Conservation (phyloP, 202 grass and related monocot species). For the Alloteropsis angusta region DNA sequence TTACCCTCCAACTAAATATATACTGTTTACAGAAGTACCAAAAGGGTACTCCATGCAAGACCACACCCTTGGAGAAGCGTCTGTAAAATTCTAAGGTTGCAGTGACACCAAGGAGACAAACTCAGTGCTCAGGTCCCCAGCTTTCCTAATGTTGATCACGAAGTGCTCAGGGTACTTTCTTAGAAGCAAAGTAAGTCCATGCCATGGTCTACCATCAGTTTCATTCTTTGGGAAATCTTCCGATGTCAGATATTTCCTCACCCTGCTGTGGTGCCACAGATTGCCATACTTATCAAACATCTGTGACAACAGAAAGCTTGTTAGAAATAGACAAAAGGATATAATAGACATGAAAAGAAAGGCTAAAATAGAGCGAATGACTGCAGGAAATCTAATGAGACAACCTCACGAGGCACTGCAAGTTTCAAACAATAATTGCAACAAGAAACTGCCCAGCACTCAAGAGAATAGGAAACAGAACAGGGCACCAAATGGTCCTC, state of each 20-base stretch:
- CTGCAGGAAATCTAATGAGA: neutral
- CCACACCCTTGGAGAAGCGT: neutral
- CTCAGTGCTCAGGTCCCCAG: conserved; percentile 35
- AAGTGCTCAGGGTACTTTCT: conserved; percentile 62
- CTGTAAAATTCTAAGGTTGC: conserved; percentile 26
- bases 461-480: neutral
- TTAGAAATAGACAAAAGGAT: neutral
- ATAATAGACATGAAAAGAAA: neutral
- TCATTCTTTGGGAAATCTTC: conserved; percentile 40
- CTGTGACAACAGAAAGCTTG: conserved; percentile 17
- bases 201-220: conserved; percentile 49
- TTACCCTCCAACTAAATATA: neutral
- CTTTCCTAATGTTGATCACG: conserved; percentile 52
- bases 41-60: conserved; percentile 17
- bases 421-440: neutral
- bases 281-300: conserved; percentile 53
- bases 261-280: conserved; percentile 73
- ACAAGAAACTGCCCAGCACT: neutral
- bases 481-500: neutral
- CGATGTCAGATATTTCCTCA: conserved; percentile 68
- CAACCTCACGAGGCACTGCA: neutral
- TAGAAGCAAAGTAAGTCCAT: conserved; percentile 50
- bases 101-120: conserved; percentile 59
- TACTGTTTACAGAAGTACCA: conserved; percentile 6
- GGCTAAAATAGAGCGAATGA: neutral